Evolutionary conservation across 176 grass and related monocot species (phyloP).

Genomic region (Musa schizocarpa): DNA sequence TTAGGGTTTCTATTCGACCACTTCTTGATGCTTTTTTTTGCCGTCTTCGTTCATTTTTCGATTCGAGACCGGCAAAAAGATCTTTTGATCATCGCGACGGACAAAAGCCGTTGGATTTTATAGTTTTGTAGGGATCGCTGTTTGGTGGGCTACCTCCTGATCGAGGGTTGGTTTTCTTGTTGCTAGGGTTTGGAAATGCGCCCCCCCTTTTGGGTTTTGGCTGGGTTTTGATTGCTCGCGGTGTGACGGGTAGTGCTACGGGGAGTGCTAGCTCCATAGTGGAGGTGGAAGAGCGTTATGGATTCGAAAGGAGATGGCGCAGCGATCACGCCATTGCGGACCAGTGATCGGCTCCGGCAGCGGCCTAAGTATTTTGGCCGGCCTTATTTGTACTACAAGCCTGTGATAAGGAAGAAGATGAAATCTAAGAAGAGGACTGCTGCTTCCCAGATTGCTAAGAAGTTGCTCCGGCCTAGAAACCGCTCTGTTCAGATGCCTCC

Average conservation of each 20-base stretch:
- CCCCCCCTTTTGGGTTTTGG: background rate
- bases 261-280: background rate
- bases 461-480: conserved; percentile 55
- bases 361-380: conserved; percentile 58
- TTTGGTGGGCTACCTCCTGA: background rate
- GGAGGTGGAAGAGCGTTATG: conserved; percentile 5
- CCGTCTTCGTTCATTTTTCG: background rate
- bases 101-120: background rate
- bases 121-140: background rate
- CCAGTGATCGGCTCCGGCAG: conserved; percentile 61
- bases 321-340: conserved; percentile 42
- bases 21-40: background rate
- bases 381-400: conserved; percentile 58
- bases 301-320: conserved; percentile 17
- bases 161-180: background rate
- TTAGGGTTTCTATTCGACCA: conserved; percentile 12
- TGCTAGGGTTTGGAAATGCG: conserved; percentile 19
- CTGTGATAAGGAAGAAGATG: conserved; percentile 71
- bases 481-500: conserved; percentile 34
- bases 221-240: background rate
- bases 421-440: conserved; percentile 82
- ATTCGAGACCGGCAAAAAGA: background rate
- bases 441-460: conserved; percentile 89
- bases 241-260: background rate
- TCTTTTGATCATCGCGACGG: background rate